Percentiles rank a stretch among this genome's conserved stretches.
Conservation (phyloP, 805 yeast species). For the Candida coquimbonensis region DNA sequence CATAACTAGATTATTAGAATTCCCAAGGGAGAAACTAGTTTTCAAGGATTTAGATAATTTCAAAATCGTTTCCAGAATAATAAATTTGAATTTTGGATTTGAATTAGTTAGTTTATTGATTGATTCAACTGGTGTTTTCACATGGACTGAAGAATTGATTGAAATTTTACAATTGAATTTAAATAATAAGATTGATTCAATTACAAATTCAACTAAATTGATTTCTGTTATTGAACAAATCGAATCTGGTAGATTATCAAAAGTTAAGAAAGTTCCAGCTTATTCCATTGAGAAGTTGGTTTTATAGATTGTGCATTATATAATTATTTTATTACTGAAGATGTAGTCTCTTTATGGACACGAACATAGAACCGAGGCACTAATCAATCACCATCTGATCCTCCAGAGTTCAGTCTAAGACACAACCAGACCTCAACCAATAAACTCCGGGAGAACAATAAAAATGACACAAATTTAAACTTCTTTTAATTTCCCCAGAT, state of each 20-base stretch:
- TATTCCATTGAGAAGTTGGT: constrained; percentile 46
- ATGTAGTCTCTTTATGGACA: too few relatives aligned
- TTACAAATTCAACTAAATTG: constrained; percentile 32
- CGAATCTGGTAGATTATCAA: constrained; percentile 23
- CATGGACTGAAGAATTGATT: constrained; percentile 49
- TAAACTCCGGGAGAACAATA: not conserved
- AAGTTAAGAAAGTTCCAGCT: constrained; percentile 40
- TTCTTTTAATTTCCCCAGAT: not conserved
- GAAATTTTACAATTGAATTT: constrained; percentile 38
- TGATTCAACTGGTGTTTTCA: constrained; percentile 68
- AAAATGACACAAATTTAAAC: too few relatives aligned
- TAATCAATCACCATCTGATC: too few relatives aligned
- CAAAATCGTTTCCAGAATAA: constrained; percentile 38
- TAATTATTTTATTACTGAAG: not conserved
- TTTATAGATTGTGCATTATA: constrained; percentile 5
- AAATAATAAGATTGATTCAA: constrained; percentile 38
- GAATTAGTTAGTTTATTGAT: constrained; percentile 56
- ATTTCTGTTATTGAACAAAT: constrained; percentile 22
- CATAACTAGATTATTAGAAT: constrained; percentile 54
- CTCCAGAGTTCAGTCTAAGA: too few relatives aligned
- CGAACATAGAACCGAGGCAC: not conserved
- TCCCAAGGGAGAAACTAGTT: constrained; percentile 37
- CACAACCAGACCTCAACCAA: not conserved
- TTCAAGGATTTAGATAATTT: constrained; percentile 26
- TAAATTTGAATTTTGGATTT: constrained; percentile 45